Evolutionary conservation across 2,329 filamentous ascomycete species (phyloP).

Genomic region (Fusarium verticillioides): DNA sequence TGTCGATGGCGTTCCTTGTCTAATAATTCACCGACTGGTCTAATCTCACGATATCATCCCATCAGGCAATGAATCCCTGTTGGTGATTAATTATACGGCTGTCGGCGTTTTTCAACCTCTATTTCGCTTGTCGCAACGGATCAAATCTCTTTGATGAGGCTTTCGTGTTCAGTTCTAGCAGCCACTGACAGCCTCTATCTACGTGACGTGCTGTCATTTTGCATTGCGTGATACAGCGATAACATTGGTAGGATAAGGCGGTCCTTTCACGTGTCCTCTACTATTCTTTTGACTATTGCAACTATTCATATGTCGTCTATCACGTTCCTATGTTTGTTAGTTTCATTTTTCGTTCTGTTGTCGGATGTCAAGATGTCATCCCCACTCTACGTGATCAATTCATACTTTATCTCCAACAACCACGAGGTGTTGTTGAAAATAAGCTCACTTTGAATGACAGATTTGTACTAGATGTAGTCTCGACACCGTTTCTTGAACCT

Average conservation of each 20-base stretch:
- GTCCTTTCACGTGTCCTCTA: background rate
- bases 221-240: background rate
- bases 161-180: background rate
- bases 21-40: slow-evolving; percentile 1
- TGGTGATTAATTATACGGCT: background rate
- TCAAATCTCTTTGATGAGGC: background rate
- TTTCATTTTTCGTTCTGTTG: background rate
- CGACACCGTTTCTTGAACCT: slow-evolving; percentile 13
- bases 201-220: background rate
- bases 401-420: slow-evolving; percentile 6
- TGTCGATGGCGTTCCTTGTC: background rate
- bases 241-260: background rate
- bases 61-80: slow-evolving; percentile 4
- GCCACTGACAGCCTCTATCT: background rate
- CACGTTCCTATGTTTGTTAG: background rate
- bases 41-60: slow-evolving; percentile 17
- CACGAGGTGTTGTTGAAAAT: background rate
- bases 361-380: slow-evolving; percentile 10
- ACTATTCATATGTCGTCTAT: background rate
- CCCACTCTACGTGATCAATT: slow-evolving; percentile 11
- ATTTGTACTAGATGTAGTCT: slow-evolving; percentile 5
- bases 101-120: background rate
- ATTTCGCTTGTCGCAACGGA: background rate
- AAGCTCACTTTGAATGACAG: background rate
- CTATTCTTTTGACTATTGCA: background rate